A percentile compares a stretch with the other conserved stretches of the same genome.
Evolutionary conservation across 768 basidiomycete genomes (phyloP).

Genomic region (Podaxis sp.): DNA sequence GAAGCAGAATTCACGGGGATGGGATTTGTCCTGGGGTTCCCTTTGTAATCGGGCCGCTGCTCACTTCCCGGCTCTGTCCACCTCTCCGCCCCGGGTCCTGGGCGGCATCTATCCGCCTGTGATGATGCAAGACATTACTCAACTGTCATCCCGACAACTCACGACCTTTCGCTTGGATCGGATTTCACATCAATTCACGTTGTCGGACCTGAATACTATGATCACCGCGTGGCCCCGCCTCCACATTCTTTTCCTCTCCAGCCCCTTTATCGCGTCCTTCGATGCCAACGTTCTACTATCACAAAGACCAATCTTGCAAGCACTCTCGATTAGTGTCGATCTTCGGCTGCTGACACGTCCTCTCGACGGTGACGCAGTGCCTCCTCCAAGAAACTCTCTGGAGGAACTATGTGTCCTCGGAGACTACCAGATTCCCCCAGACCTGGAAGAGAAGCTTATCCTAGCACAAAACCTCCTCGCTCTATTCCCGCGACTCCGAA

Average conservation of each 20-base stretch:
- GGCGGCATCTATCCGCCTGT: slow-evolving; percentile 17
- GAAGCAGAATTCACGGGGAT: too few relatives aligned
- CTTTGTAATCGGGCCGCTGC: too few relatives aligned
- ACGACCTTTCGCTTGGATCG: neutral
- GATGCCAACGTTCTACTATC: too few relatives aligned
- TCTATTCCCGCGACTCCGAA: neutral
- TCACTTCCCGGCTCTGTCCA: too few relatives aligned
- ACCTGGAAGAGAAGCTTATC: neutral
- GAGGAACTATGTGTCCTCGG: neutral
- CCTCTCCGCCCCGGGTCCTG: slow-evolving; percentile 23
- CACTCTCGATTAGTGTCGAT: too few relatives aligned
- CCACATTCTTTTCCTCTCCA: neutral
- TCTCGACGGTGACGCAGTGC: neutral
- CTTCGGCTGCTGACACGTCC: neutral
- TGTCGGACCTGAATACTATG: neutral
- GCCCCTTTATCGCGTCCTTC: neutral
- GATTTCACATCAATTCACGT: neutral
- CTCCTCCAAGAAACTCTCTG: neutral
- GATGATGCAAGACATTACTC: neutral
- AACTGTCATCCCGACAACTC: neutral
- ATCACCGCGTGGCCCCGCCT: neutral
- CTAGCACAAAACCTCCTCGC: neutral
- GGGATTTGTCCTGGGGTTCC: too few relatives aligned
- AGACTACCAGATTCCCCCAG: neutral
- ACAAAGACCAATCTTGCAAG: too few relatives aligned